Evolutionary conservation across 2,329 filamentous ascomycete species (phyloP).

Genomic region (Cylindrodendrum hubeiense): DNA sequence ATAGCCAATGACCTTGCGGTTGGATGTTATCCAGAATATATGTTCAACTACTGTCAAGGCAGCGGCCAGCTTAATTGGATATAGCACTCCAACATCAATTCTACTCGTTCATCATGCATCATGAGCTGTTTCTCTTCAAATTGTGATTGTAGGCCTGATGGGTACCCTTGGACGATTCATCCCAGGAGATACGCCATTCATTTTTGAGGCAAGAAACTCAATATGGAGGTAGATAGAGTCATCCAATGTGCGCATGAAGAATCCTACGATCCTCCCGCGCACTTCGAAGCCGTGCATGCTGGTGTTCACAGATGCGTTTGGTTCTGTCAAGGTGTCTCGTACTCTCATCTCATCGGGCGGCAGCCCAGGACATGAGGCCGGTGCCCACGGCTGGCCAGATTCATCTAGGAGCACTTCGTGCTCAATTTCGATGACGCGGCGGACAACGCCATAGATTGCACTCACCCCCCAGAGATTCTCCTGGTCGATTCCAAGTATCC

Average conservation of each 20-base stretch:
- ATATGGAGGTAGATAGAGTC: not conserved
- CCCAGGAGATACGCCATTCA: not conserved
- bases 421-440: slow-evolving; percentile 3
- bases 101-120: too few species aligned
- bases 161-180: not conserved
- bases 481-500: not conserved
- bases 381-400: not conserved
- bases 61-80: too few species aligned
- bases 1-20: too few species aligned
- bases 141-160: not conserved
- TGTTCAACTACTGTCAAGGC: too few species aligned
- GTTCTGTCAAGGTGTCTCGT: slow-evolving; percentile 6
- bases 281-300: not conserved
- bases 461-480: slow-evolving; percentile 12
- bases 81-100: too few species aligned
- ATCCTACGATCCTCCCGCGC: not conserved
- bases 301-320: not conserved
- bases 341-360: slow-evolving; percentile 1
- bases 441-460: not conserved
- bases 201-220: not conserved
- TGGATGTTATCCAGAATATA: too few species aligned
- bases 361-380: not conserved
- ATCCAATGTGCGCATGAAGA: not conserved
- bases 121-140: too few species aligned
- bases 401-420: not conserved